phyloP scores from a whole-genome alignment of 2,329 filamentous ascomycete genomes.

The Stagonosporopsis cucurbitacearum region DNA sequence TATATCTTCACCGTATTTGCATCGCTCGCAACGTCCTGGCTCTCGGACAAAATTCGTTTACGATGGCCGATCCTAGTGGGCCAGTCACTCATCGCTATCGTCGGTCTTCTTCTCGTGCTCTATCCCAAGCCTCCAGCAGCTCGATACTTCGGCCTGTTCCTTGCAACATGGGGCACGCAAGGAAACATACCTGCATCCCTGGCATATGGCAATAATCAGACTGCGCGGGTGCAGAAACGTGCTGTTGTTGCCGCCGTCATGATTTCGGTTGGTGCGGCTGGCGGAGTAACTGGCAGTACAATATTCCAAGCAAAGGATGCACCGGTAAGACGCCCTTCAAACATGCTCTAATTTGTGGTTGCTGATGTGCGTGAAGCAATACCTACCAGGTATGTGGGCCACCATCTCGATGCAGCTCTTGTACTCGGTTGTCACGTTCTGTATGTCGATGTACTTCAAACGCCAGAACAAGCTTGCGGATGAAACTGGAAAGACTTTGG shows the following conservation, averaged over 20 bases:
- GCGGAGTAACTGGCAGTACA: conserved; percentile 34
- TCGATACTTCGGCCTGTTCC: conserved; percentile 35
- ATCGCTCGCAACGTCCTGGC: conserved; percentile 26
- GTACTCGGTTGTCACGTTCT: conserved; percentile 31
- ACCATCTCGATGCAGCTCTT: conserved; percentile 36
- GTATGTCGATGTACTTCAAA: conserved; percentile 36
- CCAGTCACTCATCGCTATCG: conserved; percentile 28
- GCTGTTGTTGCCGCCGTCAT: conserved; percentile 41
- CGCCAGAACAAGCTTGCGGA: conserved; percentile 33
- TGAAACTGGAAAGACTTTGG: conserved; percentile 28
- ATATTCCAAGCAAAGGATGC: conserved; percentile 38
- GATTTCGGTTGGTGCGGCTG: conserved; percentile 35
- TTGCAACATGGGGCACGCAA: conserved; percentile 31
- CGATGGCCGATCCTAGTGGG: conserved; percentile 32
- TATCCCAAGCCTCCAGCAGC: conserved; percentile 31
- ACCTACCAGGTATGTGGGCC: conserved; percentile 39
- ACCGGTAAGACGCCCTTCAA: conserved; percentile 21
- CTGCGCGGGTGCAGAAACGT: conserved; percentile 38
- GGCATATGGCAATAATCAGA: conserved; percentile 42
- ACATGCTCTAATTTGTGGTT: too few species aligned
- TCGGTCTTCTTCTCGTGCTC: conserved; percentile 30
- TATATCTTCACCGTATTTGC: conserved; percentile 33
- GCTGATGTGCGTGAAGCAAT: conserved; percentile 19
- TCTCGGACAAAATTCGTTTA: conserved; percentile 31
- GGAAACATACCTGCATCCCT: conserved; percentile 29